These are phyloP conservation scores for Blastocladiella britannica DNA, from an alignment of 192 early-diverging fungal genomes.

Conservation along the genomic window DNA sequence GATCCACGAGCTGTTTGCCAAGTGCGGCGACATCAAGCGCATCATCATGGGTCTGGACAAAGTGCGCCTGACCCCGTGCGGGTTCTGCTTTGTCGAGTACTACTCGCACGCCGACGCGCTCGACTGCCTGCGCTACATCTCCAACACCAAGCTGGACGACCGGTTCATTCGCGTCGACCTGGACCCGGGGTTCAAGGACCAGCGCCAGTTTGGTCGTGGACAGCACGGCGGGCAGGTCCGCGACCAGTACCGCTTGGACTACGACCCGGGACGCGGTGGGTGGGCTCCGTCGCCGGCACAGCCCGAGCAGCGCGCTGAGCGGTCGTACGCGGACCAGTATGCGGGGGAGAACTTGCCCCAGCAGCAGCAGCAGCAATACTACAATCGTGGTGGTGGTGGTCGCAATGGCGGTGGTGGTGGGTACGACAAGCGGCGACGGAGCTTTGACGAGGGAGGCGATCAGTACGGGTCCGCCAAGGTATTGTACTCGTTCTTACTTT, in stretches of 20 bases:
- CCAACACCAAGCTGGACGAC: slow-evolving; percentile 88
- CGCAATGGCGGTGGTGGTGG: no score
- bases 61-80: slow-evolving; percentile 85
- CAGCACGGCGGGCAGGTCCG: slow-evolving; percentile 81
- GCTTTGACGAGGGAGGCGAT: no score
- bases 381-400: no score
- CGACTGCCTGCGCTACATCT: slow-evolving; percentile 80
- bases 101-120: slow-evolving; percentile 78
- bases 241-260: slow-evolving; percentile 87
- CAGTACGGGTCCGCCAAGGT: no score
- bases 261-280: slow-evolving; percentile 84
- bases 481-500: no score
- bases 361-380: no score
- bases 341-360: not conserved
- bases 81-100: slow-evolving; percentile 99
- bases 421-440: no score
- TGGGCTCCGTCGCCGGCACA: slow-evolving; percentile 65
- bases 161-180: slow-evolving; percentile 84
- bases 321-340: slow-evolving; percentile 1
- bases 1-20: slow-evolving; percentile 85
- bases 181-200: slow-evolving; percentile 83
- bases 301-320: slow-evolving; percentile 22
- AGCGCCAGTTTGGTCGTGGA: slow-evolving; percentile 89
- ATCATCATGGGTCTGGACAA: slow-evolving; percentile 97
- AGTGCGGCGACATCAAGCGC: slow-evolving; percentile 89